Evolutionary conservation across 1,284 basidiomycete genomes (phyloP), one percentile per base, ranked within the genome.

Genomic region (Cutaneotrichosporon sp.): DNA sequence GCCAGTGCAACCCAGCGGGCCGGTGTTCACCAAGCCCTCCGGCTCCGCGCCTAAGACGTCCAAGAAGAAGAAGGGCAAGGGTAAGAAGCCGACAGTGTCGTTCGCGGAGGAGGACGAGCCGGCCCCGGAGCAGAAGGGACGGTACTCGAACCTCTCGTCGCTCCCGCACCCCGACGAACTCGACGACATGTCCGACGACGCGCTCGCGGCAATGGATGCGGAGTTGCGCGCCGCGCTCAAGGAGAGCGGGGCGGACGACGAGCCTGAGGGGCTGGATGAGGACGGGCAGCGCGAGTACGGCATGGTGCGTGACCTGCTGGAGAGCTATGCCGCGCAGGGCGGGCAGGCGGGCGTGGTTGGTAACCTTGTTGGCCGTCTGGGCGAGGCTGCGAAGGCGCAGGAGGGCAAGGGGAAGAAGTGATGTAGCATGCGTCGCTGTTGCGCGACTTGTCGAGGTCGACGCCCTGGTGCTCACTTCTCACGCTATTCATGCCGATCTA

Each of bases 221-320:
- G 94, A 97, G 73, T 82, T 97, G 9, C 86, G 84, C 34, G 83
- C 82, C 7, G 82, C 87, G 0, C 80, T 95, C 36, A 85, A 87
- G 63, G 79, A 78, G n/a, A 53, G 51, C 24, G 51, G 51, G 22
- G 81, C 80, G 2, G 76, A 66, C 45, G 66, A 66, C 24, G 65
- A 67, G 45, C 67, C 60, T 7, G 64, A 54, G 8, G 82, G 82
- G 18, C 85, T 84, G 14, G 83, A 84, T 14, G 85, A 83, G 8
- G 84, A 84, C 42, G 56, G 63, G 6, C 84, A 84, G 52, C 82
- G 86, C 70, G 91, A 97, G 76, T 95, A 94, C 77, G 87, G 87
- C 68, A 80, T 97, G 70, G 95, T 98, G 82, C 93, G 91, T 78
- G 93, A 95, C 78, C 92, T 98, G 79, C 80, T 98, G 73, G 91